These are phyloP conservation scores for Vinca major DNA, from an alignment of 305 asterid species.

Conservation along the genomic window DNA sequence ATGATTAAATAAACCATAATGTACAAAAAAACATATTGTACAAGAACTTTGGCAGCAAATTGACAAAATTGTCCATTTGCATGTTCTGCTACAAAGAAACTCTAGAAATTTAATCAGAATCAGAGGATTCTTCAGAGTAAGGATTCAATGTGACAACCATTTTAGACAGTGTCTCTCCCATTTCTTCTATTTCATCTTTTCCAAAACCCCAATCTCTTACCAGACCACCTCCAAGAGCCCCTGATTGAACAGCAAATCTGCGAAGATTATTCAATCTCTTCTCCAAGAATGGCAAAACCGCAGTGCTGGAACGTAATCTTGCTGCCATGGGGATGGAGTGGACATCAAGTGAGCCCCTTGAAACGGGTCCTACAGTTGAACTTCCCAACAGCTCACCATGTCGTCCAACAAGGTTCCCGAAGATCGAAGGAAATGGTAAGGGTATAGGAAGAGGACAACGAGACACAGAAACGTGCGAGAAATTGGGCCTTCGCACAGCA, in stretches of 20 bases:
- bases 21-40: background rate
- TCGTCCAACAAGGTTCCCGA: conserved; percentile 48
- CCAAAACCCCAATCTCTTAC: conserved; percentile 72
- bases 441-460: conserved; percentile 87
- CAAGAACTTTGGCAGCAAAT: background rate
- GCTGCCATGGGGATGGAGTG: conserved; percentile 86
- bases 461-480: conserved; percentile 65
- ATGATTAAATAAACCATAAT: background rate
- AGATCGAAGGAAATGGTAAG: conserved; percentile 75
- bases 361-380: conserved; percentile 27
- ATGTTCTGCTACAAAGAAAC: background rate
- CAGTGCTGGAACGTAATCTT: conserved; percentile 70
- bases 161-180: conserved; percentile 59
- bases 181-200: conserved; percentile 63
- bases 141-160: conserved; percentile 55
- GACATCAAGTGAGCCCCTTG: conserved; percentile 71
- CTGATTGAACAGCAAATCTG: conserved; percentile 52
- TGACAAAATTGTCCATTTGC: background rate
- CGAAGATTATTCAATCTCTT: conserved; percentile 51
- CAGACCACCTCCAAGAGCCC: conserved; percentile 51
- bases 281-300: conserved; percentile 65
- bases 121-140: conserved; percentile 37
- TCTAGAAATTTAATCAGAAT: conserved; percentile 47
- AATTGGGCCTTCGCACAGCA: conserved; percentile 43
- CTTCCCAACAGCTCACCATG: conserved; percentile 50